Evolutionary conservation across 768 basidiomycete species (phyloP).

Genomic region (Mycena rosella): DNA sequence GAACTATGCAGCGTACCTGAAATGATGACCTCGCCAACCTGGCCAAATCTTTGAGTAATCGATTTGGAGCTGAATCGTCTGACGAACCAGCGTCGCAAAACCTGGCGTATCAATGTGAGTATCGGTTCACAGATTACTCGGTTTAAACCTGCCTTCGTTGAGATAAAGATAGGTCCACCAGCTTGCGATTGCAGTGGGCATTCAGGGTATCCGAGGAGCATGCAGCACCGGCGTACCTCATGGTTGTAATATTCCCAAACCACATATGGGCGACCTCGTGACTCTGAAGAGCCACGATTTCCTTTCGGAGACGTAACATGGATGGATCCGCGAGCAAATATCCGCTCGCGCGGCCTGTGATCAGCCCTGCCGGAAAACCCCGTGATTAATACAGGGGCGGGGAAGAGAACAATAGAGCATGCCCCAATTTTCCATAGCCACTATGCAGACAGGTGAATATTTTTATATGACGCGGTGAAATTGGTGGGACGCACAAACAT

Average conservation of each 20-base stretch:
- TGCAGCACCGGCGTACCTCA: constrained; percentile 57
- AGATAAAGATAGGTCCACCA: constrained; percentile 71
- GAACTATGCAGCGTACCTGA: constrained; percentile 54
- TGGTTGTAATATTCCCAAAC: constrained; percentile 81
- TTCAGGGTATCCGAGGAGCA: background rate
- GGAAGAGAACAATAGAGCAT: background rate
- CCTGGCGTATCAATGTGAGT: constrained; percentile 15
- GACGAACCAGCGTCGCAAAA: constrained; percentile 38
- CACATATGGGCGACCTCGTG: constrained; percentile 77
- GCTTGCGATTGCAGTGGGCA: background rate
- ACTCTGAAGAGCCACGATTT: constrained; percentile 71
- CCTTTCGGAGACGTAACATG: constrained; percentile 66
- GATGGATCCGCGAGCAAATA: constrained; percentile 70
- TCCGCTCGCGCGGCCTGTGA: constrained; percentile 77
- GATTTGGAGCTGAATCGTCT: background rate
- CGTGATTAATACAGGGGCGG: background rate
- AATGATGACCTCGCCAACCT: constrained; percentile 77
- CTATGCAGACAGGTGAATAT: background rate
- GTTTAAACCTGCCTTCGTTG: constrained; percentile 59
- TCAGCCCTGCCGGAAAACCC: constrained; percentile 59
- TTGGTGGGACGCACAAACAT: constrained; percentile 14
- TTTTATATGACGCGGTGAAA: background rate
- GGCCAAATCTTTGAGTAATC: constrained; percentile 19
- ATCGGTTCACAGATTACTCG: constrained; percentile 1
- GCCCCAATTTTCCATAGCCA: constrained; percentile 31